Conservation (phyloP, 345 rosid genomes). For the Citrus inodora region DNA sequence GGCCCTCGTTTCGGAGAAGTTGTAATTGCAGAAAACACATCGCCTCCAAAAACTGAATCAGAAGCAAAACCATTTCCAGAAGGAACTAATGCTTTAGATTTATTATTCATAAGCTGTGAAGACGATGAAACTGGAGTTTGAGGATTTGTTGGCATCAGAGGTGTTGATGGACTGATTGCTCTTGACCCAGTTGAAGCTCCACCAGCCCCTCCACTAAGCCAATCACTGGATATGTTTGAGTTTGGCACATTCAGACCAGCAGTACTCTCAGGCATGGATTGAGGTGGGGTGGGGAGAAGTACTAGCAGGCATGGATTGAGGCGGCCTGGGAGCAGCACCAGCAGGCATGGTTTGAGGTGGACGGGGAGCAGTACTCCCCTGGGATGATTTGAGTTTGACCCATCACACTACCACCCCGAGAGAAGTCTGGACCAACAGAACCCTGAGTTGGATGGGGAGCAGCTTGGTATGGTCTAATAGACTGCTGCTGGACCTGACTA, state of each 20-base stretch:
- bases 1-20: slow-evolving; percentile 48
- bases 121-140: slow-evolving; percentile 37
- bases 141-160: slow-evolving; percentile 35
- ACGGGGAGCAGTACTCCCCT: slow-evolving; percentile 28
- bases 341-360: slow-evolving; percentile 41
- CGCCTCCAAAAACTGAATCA: slow-evolving; percentile 47
- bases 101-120: slow-evolving; percentile 31
- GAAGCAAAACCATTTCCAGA: slow-evolving; percentile 63
- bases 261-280: slow-evolving; percentile 33
- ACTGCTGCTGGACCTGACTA: slow-evolving; percentile 46
- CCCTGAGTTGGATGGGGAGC: slow-evolving; percentile 47
- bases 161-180: slow-evolving; percentile 35
- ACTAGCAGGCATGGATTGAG: slow-evolving; percentile 33
- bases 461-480: slow-evolving; percentile 53
- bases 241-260: slow-evolving; percentile 36
- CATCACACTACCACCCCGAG: slow-evolving; percentile 43
- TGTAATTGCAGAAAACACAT: slow-evolving; percentile 48
- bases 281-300: slow-evolving; percentile 42
- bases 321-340: slow-evolving; percentile 29
- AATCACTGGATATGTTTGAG: slow-evolving; percentile 44
- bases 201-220: slow-evolving; percentile 51
- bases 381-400: slow-evolving; percentile 45
- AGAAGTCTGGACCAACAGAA: slow-evolving; percentile 37
- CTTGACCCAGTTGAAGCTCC: slow-evolving; percentile 45
- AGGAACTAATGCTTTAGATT: slow-evolving; percentile 46